phyloP scores from a whole-genome alignment of 2,329 filamentous ascomycete genomes.

The Scopulariopsis brevicaulis region DNA sequence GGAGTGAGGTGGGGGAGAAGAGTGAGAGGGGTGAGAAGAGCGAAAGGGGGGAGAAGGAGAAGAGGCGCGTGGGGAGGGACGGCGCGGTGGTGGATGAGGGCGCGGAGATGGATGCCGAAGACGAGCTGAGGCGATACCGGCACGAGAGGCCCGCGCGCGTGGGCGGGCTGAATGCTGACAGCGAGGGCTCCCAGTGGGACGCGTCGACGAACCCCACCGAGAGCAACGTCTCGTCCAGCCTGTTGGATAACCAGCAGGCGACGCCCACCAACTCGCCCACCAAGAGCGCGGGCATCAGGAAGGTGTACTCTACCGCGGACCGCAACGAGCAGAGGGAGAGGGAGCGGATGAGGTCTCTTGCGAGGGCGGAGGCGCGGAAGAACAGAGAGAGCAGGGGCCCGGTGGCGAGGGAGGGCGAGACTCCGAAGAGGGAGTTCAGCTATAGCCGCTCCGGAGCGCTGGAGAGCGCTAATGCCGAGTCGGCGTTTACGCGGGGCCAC shows the following conservation, averaged over 20 bases:
- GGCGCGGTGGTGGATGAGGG: slow-evolving; percentile 49
- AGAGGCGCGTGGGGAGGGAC: slow-evolving; percentile 40
- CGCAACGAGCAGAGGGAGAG: slow-evolving; percentile 35
- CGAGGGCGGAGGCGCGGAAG: slow-evolving; percentile 33
- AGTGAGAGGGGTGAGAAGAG: slow-evolving; percentile 11
- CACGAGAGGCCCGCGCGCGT: slow-evolving; percentile 78
- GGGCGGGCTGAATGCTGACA: slow-evolving; percentile 74
- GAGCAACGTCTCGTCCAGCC: slow-evolving; percentile 49
- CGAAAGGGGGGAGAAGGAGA: slow-evolving; percentile 9
- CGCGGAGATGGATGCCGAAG: slow-evolving; percentile 51
- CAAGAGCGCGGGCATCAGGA: slow-evolving; percentile 39
- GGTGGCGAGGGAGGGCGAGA: not conserved
- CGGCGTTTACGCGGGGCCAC: slow-evolving; percentile 14
- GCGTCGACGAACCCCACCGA: slow-evolving; percentile 57
- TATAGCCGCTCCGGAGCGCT: slow-evolving; percentile 31
- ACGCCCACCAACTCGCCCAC: slow-evolving; percentile 41
- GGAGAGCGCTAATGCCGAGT: slow-evolving; percentile 17
- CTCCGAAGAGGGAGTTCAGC: slow-evolving; percentile 33
- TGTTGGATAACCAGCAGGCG: slow-evolving; percentile 45
- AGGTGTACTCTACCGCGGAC: slow-evolving; percentile 50
- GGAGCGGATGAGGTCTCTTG: slow-evolving; percentile 36
- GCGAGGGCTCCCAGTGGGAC: slow-evolving; percentile 72
- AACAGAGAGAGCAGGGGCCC: not conserved
- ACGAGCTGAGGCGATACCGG: slow-evolving; percentile 72
- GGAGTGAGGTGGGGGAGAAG: slow-evolving; percentile 29